Evolutionary conservation across 805 yeast genomes (phyloP).

Genomic region (Candida stauntonica): DNA sequence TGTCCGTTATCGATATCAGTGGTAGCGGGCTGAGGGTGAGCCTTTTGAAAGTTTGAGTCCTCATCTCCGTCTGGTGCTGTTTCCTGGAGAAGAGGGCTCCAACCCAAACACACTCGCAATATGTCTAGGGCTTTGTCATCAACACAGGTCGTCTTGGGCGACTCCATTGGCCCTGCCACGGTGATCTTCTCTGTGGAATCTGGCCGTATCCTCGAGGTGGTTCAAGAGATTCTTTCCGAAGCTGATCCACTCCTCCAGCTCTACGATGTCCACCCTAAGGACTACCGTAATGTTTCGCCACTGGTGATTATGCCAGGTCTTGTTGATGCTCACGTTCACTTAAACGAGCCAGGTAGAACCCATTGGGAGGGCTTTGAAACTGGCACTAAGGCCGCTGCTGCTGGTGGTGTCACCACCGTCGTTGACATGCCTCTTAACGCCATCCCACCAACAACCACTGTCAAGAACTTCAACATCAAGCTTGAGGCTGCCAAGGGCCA

Average conservation of each 20-base stretch:
- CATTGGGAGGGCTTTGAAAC: slow-evolving; percentile 99
- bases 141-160: slow-evolving; percentile 48
- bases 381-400: slow-evolving; percentile 90
- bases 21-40: neutral
- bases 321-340: slow-evolving; percentile 90
- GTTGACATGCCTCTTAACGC: slow-evolving; percentile 96
- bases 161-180: slow-evolving; percentile 52
- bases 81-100: no score
- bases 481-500: slow-evolving; percentile 74
- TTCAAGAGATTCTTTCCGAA: slow-evolving; percentile 32
- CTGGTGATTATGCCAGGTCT: slow-evolving; percentile 78
- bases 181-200: slow-evolving; percentile 51
- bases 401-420: slow-evolving; percentile 95
- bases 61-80: neutral
- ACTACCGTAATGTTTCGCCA: slow-evolving; percentile 56
- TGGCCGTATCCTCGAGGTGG: slow-evolving; percentile 58
- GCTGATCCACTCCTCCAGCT: slow-evolving; percentile 37
- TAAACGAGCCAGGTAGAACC: slow-evolving; percentile 96
- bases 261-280: slow-evolving; percentile 39
- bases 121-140: slow-evolving; percentile 55
- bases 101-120: no score
- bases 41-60: neutral
- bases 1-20: slow-evolving; percentile 2
- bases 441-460: slow-evolving; percentile 89
- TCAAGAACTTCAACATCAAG: slow-evolving; percentile 70